Evolutionary conservation across 805 yeast species (phyloP).

Genomic region (Metschnikowia matae): DNA sequence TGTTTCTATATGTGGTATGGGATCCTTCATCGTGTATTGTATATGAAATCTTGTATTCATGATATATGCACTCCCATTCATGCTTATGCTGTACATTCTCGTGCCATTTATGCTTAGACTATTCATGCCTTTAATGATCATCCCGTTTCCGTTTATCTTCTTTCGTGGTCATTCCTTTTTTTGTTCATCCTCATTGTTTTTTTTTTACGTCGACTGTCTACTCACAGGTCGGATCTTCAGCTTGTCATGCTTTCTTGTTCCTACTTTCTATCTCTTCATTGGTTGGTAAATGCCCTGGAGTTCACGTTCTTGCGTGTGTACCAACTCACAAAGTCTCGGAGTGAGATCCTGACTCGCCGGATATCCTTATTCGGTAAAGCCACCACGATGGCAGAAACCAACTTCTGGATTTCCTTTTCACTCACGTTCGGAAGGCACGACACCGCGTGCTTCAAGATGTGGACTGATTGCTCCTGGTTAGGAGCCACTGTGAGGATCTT

Average conservation of each 20-base stretch:
- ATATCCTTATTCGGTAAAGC: conserved; percentile 67
- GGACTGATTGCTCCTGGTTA: conserved; percentile 37
- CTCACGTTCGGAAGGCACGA: conserved; percentile 61
- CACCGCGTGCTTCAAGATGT: conserved; percentile 63
- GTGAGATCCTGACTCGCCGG: conserved; percentile 65
- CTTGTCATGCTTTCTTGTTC: neutral
- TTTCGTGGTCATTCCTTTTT: no score
- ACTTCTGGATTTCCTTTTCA: conserved; percentile 61
- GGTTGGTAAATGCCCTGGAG: conserved; percentile 9
- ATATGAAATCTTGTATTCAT: no score
- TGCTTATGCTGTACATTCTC: no score
- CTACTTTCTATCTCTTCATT: neutral
- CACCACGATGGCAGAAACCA: conserved; percentile 51
- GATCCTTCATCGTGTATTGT: no score
- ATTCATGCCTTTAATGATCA: no score
- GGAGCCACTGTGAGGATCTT: conserved; percentile 55
- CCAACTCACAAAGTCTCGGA: conserved; percentile 80
- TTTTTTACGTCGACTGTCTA: no score
- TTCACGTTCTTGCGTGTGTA: conserved; percentile 70
- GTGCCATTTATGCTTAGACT: no score
- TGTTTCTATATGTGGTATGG: no score
- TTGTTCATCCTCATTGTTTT: no score
- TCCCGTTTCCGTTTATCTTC: no score
- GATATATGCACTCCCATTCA: no score
- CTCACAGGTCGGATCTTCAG: neutral